Evolutionary conservation across 768 basidiomycete genomes (phyloP).

Genomic region (Hypholoma fasciculare): DNA sequence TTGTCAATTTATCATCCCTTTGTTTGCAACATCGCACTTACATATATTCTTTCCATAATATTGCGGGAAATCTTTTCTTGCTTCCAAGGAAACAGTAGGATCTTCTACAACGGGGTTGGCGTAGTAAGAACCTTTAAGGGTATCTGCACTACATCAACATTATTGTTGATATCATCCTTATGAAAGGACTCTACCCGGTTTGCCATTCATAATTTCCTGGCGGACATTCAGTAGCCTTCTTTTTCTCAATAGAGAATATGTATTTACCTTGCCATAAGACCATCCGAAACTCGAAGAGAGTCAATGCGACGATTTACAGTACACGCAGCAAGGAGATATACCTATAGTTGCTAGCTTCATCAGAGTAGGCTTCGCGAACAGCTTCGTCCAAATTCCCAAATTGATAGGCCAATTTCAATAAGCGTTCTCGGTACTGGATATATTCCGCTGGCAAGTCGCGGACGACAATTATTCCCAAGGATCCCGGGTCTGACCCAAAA

Average conservation of each 20-base stretch:
- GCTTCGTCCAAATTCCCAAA: conserved; percentile 74
- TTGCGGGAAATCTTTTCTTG: conserved; percentile 65
- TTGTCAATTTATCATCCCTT: not conserved
- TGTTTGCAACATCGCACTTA: conserved; percentile 29
- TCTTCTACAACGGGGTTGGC: conserved; percentile 78
- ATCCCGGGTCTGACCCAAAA: conserved; percentile 77
- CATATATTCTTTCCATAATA: conserved; percentile 92
- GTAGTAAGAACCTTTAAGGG: conserved; percentile 92
- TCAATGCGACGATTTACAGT: not conserved
- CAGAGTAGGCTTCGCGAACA: conserved; percentile 71
- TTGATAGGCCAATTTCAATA: conserved; percentile 73
- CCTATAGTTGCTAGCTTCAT: conserved; percentile 76
- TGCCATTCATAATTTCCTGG: conserved; percentile 96
- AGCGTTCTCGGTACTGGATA: conserved; percentile 56
- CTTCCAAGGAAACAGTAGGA: conserved; percentile 57
- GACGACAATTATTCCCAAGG: conserved; percentile 80
- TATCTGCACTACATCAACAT: conserved; percentile 43
- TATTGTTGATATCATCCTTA: not conserved
- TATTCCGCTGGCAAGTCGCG: conserved; percentile 79
- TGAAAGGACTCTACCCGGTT: conserved; percentile 54
- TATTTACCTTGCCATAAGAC: conserved; percentile 86
- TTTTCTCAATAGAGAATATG: not conserved
- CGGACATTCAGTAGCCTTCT: conserved; percentile 1
- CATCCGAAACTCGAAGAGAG: conserved; percentile 78
- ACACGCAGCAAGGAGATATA: conserved; percentile 26